Percentiles rank a stretch among this genome's conserved stretches.
These are phyloP conservation scores for Globisporangium cylindrosporum DNA, from an alignment of 352 stramenopile species.

Conservation along the genomic window DNA sequence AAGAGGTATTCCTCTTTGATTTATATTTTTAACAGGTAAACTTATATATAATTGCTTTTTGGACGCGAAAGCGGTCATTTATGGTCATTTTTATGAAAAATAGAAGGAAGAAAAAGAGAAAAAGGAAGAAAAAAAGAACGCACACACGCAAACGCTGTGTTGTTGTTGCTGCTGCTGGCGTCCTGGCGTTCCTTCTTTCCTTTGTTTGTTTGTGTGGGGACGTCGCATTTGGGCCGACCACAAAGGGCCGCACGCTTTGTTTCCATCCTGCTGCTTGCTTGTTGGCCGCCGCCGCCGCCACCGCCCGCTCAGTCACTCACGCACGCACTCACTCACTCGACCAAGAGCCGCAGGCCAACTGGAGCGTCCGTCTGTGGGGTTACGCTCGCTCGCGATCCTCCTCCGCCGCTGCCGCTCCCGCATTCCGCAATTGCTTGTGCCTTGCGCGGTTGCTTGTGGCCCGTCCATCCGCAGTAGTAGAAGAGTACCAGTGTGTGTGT, in stretches of 20 bases:
- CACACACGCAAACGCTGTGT: background rate
- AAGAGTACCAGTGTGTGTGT: background rate
- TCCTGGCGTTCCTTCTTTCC: conserved; percentile 5
- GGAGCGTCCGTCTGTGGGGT: background rate
- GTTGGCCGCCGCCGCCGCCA: background rate
- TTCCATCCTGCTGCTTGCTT: background rate
- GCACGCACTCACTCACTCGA: too few species aligned
- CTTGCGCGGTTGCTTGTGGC: conserved; percentile 2
- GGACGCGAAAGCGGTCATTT: conserved; percentile 1
- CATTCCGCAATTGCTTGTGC: conserved; percentile 4
- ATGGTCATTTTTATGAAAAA: background rate
- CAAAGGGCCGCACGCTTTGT: background rate
- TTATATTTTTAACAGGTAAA: background rate
- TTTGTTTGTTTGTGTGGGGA: conserved; percentile 1
- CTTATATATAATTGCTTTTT: background rate
- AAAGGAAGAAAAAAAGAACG: conserved; percentile 8
- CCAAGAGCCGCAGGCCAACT: background rate
- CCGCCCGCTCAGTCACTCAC: background rate
- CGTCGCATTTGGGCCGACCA: background rate
- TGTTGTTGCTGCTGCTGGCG: background rate
- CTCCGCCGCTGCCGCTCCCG: background rate
- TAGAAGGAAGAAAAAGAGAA: conserved; percentile 5
- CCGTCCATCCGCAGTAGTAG: conserved; percentile 6
- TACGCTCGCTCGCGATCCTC: background rate
- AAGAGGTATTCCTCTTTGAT: background rate